These are phyloP conservation scores for Malus sylvestris DNA, from an alignment of 306 rosid genomes.

Conservation along the genomic window DNA sequence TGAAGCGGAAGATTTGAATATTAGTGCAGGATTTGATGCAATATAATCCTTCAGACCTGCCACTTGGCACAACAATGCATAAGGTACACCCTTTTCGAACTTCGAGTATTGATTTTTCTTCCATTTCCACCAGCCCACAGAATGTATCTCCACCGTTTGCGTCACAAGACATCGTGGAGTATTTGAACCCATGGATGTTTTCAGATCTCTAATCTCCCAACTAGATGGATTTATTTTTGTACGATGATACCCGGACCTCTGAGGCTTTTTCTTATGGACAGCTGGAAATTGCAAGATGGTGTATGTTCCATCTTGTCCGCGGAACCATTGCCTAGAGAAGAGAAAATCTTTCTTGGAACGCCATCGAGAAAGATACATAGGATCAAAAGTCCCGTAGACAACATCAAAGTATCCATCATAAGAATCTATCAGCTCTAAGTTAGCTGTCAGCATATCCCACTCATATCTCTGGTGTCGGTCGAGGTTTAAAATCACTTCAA, in stretches of 20 bases:
- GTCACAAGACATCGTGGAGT: constrained; percentile 64
- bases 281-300: constrained; percentile 84
- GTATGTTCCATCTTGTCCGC: constrained; percentile 80
- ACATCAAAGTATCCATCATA: constrained; percentile 75
- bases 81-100: constrained; percentile 76
- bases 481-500: constrained; percentile 62
- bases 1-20: constrained; percentile 29
- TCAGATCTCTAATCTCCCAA: constrained; percentile 83
- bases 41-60: constrained; percentile 92
- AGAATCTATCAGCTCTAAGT: constrained; percentile 71
- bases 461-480: constrained; percentile 74
- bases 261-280: constrained; percentile 72
- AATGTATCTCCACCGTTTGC: constrained; percentile 73
- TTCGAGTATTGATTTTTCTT: constrained; percentile 53
- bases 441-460: constrained; percentile 95
- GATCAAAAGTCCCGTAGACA: constrained; percentile 73
- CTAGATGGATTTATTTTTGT: constrained; percentile 81
- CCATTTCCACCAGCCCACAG: constrained; percentile 66
- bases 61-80: constrained; percentile 82
- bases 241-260: constrained; percentile 66
- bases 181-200: constrained; percentile 52
- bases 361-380: constrained; percentile 79
- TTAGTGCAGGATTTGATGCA: constrained; percentile 65
- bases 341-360: constrained; percentile 80
- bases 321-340: constrained; percentile 95